A percentile compares a stretch with the other conserved stretches of the same genome.
Conservation (phyloP, 768 basidiomycete genomes). For the Tylopilus cervinicoccineus region DNA sequence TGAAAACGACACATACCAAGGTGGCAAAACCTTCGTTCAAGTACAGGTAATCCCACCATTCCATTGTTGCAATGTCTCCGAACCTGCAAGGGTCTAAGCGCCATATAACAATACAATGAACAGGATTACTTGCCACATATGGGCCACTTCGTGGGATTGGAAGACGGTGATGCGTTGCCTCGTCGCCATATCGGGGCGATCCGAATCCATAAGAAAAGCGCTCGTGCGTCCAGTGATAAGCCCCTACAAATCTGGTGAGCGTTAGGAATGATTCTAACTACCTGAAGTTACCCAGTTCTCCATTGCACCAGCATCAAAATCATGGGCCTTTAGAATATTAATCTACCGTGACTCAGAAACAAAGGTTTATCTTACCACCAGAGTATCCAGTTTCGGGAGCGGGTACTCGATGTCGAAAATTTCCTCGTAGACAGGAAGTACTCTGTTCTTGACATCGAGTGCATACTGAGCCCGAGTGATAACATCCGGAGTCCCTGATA, state of each 20-base stretch:
- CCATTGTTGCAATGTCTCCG: conserved; percentile 91
- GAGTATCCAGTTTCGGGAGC: conserved; percentile 90
- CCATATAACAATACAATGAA: background rate
- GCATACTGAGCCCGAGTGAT: conserved; percentile 84
- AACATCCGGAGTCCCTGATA: conserved; percentile 69
- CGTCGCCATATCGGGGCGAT: conserved; percentile 63
- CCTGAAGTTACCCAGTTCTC: conserved; percentile 69
- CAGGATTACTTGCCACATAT: conserved; percentile 57
- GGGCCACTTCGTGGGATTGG: conserved; percentile 85
- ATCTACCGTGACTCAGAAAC: background rate
- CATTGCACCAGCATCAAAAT: conserved; percentile 92
- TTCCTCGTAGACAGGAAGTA: conserved; percentile 87
- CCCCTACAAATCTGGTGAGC: conserved; percentile 41
- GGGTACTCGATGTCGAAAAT: conserved; percentile 92
- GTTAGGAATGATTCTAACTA: background rate
- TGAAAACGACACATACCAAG: conserved; percentile 46
- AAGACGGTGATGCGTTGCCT: conserved; percentile 76
- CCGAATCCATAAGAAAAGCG: conserved; percentile 76
- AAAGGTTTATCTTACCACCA: conserved; percentile 52
- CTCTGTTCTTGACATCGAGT: conserved; percentile 78
- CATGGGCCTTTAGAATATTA: conserved; percentile 49
- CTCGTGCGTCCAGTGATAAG: conserved; percentile 86
- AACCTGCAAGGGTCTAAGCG: conserved; percentile 49
- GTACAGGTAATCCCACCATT: conserved; percentile 87
- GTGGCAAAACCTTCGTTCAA: conserved; percentile 90